Percentiles rank a stretch among this genome's conserved stretches.
Conservation (phyloP, 2,329 filamentous ascomycete genomes). For the Sodiomyces alkalinus region DNA sequence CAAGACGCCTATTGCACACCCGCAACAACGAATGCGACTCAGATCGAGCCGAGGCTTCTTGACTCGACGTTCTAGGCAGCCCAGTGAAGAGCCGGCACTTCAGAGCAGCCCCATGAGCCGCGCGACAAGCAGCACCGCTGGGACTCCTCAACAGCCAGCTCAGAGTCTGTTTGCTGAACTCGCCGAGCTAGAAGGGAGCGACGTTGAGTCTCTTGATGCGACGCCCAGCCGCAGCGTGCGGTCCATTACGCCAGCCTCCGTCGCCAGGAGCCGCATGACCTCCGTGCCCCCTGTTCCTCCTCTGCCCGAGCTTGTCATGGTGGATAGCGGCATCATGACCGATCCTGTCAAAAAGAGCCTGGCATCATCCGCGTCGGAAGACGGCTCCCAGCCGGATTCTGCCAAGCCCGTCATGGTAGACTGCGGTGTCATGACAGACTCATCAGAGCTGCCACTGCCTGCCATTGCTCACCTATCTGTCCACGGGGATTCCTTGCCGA, state of each 20-base stretch:
- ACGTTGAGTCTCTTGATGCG: constrained; percentile 49
- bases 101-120: constrained; percentile 46
- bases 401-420: constrained; percentile 22
- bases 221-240: constrained; percentile 38
- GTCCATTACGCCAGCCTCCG: constrained; percentile 32
- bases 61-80: constrained; percentile 42
- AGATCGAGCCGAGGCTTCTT: constrained; percentile 50
- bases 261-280: constrained; percentile 23
- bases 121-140: constrained; percentile 29
- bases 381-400: background rate
- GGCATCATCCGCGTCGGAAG: constrained; percentile 2
- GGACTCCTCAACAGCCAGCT: constrained; percentile 34
- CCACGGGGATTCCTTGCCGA: too few relatives aligned
- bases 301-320: constrained; percentile 37
- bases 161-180: constrained; percentile 89
- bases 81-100: constrained; percentile 42
- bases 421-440: constrained; percentile 28
- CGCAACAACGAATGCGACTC: constrained; percentile 55
- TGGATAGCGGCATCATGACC: constrained; percentile 46
- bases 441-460: constrained; percentile 11
- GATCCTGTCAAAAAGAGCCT: constrained; percentile 31
- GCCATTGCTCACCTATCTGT: too few relatives aligned
- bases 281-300: constrained; percentile 32
- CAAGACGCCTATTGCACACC: constrained; percentile 46
- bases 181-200: constrained; percentile 61